These are phyloP conservation scores for Rhizopogon vinicolor DNA, from an alignment of 768 basidiomycete species.

Conservation along the genomic window DNA sequence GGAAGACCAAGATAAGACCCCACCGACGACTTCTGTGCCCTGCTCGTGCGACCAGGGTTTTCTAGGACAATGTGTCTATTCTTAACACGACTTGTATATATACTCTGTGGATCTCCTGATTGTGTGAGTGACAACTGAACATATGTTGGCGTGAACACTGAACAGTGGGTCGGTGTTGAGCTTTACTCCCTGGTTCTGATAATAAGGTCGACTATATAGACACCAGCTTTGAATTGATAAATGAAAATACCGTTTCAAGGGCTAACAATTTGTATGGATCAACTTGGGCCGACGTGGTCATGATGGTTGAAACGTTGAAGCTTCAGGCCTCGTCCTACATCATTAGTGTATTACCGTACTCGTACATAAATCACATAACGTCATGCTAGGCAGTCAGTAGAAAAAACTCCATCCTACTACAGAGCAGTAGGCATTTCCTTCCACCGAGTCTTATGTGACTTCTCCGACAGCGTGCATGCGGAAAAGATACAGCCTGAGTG, in stretches of 20 bases:
- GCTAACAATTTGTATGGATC: slow-evolving; percentile 21
- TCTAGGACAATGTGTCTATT: slow-evolving; percentile 64
- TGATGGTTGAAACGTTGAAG: neutral
- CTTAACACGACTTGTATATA: slow-evolving; percentile 62
- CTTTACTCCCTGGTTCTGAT: slow-evolving; percentile 30
- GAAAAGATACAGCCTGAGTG: too few species aligned
- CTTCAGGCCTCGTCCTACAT: too few species aligned
- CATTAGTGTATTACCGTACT: too few species aligned
- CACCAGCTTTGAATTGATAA: neutral
- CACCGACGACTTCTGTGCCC: slow-evolving; percentile 33
- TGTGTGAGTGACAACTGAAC: slow-evolving; percentile 51
- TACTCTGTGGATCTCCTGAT: slow-evolving; percentile 48
- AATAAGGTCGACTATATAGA: neutral
- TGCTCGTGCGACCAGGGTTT: slow-evolving; percentile 60
- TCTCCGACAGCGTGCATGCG: too few species aligned
- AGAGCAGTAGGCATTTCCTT: too few species aligned
- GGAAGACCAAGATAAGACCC: too few species aligned
- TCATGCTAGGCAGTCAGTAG: too few species aligned
- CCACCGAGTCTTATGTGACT: too few species aligned
- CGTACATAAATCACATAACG: too few species aligned
- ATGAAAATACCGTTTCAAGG: slow-evolving; percentile 10
- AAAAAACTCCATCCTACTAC: too few species aligned
- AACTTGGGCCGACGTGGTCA: neutral
- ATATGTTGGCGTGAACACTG: slow-evolving; percentile 64
- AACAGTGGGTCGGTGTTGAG: slow-evolving; percentile 42